Evolutionary conservation across 2,329 filamentous ascomycete species (phyloP).

Genomic region (Tolypocladium paradoxum): DNA sequence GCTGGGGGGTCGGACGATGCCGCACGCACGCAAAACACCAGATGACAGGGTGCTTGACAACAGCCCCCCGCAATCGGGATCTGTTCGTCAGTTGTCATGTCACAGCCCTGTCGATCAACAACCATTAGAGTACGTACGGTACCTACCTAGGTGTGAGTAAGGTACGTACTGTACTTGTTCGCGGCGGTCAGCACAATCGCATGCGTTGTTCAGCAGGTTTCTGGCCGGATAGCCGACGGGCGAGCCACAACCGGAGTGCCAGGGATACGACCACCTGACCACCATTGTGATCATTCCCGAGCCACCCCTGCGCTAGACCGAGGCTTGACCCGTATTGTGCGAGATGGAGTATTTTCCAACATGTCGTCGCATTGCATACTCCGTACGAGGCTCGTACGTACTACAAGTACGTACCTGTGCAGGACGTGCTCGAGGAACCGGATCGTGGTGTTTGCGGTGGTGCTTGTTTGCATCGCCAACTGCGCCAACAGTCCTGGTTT

Average conservation of each 20-base stretch:
- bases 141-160: too few relatives aligned
- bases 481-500: not conserved
- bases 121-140: too few relatives aligned
- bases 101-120: constrained; percentile 1
- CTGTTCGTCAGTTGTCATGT: not conserved
- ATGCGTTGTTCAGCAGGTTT: not conserved
- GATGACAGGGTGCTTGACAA: not conserved
- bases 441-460: not conserved
- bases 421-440: not conserved
- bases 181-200: not conserved
- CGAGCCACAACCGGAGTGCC: not conserved
- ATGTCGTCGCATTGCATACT: not conserved
- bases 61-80: constrained; percentile 3
- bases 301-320: not conserved
- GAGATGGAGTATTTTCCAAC: not conserved
- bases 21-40: not conserved
- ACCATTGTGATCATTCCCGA: not conserved
- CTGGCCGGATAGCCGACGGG: not conserved
- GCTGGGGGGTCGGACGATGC: not conserved
- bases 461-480: not conserved
- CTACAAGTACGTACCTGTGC: too few relatives aligned
- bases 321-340: not conserved
- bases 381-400: too few relatives aligned
- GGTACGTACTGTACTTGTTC: too few relatives aligned
- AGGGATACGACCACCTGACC: not conserved